Evolutionary conservation across 805 yeast genomes (phyloP), one percentile per base, ranked within the genome.

Genomic region (Yamadazyma endophytica): DNA sequence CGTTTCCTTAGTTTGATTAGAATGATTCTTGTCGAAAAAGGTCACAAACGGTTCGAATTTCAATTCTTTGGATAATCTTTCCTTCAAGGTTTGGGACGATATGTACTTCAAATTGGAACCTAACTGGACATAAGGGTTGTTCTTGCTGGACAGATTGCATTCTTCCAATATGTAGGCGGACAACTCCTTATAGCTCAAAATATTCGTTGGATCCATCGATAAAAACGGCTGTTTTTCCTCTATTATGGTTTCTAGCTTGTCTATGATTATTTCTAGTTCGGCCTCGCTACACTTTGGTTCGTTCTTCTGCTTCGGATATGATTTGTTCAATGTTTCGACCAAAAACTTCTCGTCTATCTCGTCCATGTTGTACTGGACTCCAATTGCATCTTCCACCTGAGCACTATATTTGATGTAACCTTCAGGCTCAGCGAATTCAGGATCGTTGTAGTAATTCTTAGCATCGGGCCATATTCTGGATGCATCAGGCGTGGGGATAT

Each of bases 401-500:
- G 96, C 94, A 24, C 95, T 83, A 46, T 85, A 85, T 46, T 87
- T 82, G 35, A 92, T 84, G 53, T 88, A 90, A 8, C 83, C 68
- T 13, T 77, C 76, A 0, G 97, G 96, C 39, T 78, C 80, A 3
- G 54, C 54, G 56, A 84, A 90, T 15, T 65, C 58, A 24, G 47
- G 50, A 21, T 82, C 82, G 12, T 60, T 60, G 54, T 92, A 92
- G 57, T 73, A 88, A 44, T 79, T 73, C 6, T 64, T 47, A 23
- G 86, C 94, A 15, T 85, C 95, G 3, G 63, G 56, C 96, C 96
- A 89, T 13, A 75, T 64, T 43, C 71, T 71, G 0, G 94, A 81
- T 3, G 97, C 97, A 66, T 87, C 95, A 0, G 98, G 98, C 0
- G 98, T 92, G 2, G 98, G 98, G 46, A 92, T 92, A 56, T 82